Base-by-base conservation (phyloP, 805 yeast genomes). In the Metschnikowia gelsemii region DNA sequence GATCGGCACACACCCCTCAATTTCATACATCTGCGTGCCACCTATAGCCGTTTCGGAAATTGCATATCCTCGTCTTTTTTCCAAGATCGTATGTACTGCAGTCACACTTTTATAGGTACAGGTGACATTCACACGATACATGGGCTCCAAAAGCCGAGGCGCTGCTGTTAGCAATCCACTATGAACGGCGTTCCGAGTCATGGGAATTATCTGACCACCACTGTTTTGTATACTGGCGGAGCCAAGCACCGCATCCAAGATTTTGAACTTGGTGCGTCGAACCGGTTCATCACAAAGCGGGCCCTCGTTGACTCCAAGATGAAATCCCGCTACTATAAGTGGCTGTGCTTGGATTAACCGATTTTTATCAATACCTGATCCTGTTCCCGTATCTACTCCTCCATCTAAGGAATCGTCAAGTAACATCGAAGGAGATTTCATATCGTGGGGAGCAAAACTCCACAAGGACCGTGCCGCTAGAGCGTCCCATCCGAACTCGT, bases 231-330 rank as follows among this genome's bases (percentile, higher is more conserved):
- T 51, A 4, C 70, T 65, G 0, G 69, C 62, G n/a, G n/a, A n/a
- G 5, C 83, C 72, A 3, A 85, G 54, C 0, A 66, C 64, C 0
- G 79, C 76, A 42, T 82, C 87, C 34, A 87, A 69, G 29, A 93
- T 72, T 41, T 79, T 78, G 61, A 93, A 88, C 48, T 77, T 80
- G 5, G 82, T 78, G 40, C 81, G 76, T 39, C 86, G 66, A 5
- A 93, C 70, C 0, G 86, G 82, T 57, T 88, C 96, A 46, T 85
- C 96, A 47, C 95, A 80, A n/a, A 93, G 66, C 0, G 99, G 99
- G 0, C 99, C 99, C 54, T 87, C 96, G 42, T 79, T 71, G 0
- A 78, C 71, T 2, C 84, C 83, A 93, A 96, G 86, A 52, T 76
- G 74, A 63, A 91, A 93, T 0, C 98, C 99, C 50, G 82, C 83